Conservation (phyloP, 208 protist species). For the Acanthamoeba culbertsoni region DNA sequence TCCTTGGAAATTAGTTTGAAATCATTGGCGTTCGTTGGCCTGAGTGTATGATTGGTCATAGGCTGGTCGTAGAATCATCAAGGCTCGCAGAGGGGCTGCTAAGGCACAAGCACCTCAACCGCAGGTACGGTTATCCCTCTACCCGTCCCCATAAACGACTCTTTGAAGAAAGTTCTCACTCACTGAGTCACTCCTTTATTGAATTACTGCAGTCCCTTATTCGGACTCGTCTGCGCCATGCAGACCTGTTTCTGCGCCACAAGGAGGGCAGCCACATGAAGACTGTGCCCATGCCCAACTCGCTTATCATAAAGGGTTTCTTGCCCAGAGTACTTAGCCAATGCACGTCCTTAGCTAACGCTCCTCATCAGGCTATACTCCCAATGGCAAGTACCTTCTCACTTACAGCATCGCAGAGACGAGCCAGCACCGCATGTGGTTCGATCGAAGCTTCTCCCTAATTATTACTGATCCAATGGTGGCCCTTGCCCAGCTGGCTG, state of each 20-base stretch:
- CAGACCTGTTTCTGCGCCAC: neutral
- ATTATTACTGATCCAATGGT: neutral
- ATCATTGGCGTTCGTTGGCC: neutral
- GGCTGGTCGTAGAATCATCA: neutral
- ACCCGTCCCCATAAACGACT: neutral
- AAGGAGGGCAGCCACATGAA: neutral
- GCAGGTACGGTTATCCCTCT: neutral
- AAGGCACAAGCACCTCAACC: neutral
- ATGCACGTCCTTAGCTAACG: neutral
- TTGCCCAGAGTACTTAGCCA: too few relatives aligned
- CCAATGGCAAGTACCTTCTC: slow-evolving; percentile 32
- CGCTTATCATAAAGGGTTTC: neutral
- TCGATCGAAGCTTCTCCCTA: too few relatives aligned
- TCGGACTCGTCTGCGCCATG: neutral
- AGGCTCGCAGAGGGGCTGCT: neutral
- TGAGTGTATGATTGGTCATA: neutral
- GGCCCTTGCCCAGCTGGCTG: neutral
- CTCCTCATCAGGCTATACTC: neutral
- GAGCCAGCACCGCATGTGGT: neutral
- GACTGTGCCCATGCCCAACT: neutral
- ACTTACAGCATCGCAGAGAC: neutral
- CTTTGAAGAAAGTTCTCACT: neutral
- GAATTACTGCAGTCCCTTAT: neutral
- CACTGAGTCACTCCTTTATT: neutral
- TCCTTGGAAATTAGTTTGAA: neutral